These are phyloP conservation scores for Avicennia marina DNA, from an alignment of 257 asterid species.

Conservation along the genomic window DNA sequence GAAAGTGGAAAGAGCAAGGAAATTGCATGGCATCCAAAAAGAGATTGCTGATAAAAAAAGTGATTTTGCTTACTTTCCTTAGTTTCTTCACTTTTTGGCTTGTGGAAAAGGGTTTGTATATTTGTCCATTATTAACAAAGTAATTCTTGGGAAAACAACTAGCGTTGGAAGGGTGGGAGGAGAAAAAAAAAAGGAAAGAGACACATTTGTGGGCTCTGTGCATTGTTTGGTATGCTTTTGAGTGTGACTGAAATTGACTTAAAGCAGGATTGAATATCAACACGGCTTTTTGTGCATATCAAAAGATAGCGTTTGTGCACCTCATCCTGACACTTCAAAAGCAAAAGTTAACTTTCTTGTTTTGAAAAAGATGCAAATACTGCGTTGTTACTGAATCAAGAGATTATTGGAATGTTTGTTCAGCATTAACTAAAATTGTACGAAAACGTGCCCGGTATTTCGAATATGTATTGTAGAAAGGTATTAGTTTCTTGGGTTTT, in stretches of 20 bases:
- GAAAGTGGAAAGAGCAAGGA: slow-evolving; percentile 18
- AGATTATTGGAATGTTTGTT: background rate
- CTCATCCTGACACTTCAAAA: slow-evolving; percentile 12
- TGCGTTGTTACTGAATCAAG: slow-evolving; percentile 21
- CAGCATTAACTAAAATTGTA: no score
- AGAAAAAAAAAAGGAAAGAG: no score
- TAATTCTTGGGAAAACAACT: slow-evolving; percentile 13
- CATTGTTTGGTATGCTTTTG: slow-evolving; percentile 15
- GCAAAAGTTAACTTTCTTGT: slow-evolving; percentile 14
- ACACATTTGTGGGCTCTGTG: background rate
- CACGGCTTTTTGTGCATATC: slow-evolving; percentile 20
- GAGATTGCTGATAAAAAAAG: slow-evolving; percentile 13
- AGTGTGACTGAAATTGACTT: slow-evolving; percentile 18
- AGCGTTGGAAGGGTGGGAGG: background rate
- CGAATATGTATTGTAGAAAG: no score
- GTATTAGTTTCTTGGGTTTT: no score
- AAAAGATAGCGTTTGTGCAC: slow-evolving; percentile 24
- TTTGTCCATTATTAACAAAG: slow-evolving; percentile 13
- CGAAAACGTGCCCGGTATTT: no score
- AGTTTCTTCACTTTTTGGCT: slow-evolving; percentile 16
- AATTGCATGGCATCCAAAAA: slow-evolving; percentile 29
- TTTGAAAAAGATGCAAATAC: background rate
- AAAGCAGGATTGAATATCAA: slow-evolving; percentile 28
- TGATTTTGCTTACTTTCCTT: slow-evolving; percentile 20
- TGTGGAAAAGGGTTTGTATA: slow-evolving; percentile 16